Evolutionary conservation across 2,329 filamentous ascomycete genomes (phyloP).

Genomic region (Alternaria brassicae): DNA sequence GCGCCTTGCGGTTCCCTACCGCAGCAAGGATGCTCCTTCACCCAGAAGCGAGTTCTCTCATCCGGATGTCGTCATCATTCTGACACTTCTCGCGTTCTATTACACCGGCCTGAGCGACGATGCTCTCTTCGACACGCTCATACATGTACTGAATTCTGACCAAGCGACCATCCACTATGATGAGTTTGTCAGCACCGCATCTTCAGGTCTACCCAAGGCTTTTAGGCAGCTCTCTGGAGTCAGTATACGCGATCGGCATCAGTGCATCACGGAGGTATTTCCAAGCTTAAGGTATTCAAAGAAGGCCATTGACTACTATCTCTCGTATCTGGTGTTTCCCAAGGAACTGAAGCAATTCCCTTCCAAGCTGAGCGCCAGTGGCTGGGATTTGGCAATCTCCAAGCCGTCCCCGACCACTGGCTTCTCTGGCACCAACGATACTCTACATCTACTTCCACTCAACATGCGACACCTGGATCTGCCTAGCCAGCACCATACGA

Average conservation of each 20-base stretch:
- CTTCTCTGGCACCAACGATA: constrained; percentile 75
- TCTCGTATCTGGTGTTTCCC: constrained; percentile 66
- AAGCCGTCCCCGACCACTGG: constrained; percentile 64
- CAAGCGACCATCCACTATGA: constrained; percentile 61
- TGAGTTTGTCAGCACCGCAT: constrained; percentile 53
- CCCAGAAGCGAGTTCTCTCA: constrained; percentile 72
- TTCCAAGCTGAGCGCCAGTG: constrained; percentile 68
- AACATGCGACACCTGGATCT: constrained; percentile 65
- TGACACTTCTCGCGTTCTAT: constrained; percentile 73
- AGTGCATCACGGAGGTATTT: constrained; percentile 61
- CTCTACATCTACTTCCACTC: constrained; percentile 64
- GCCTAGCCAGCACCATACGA: constrained; percentile 65
- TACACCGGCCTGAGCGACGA: constrained; percentile 64
- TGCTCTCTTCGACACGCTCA: constrained; percentile 59
- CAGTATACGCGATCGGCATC: constrained; percentile 55
- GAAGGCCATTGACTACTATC: constrained; percentile 67
- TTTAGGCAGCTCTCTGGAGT: constrained; percentile 49
- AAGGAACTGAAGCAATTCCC: constrained; percentile 69
- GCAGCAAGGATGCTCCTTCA: constrained; percentile 69
- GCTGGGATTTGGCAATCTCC: constrained; percentile 67
- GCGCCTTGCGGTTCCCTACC: constrained; percentile 64
- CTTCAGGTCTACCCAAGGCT: constrained; percentile 41
- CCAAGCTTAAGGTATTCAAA: constrained; percentile 62
- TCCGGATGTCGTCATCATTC: constrained; percentile 68
- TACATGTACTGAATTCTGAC: constrained; percentile 59